A percentile compares a stretch with the other conserved stretches of the same genome.
These are phyloP conservation scores for Polygonum aviculare DNA, from an alignment of 148 eudicot species.

Conservation along the genomic window DNA sequence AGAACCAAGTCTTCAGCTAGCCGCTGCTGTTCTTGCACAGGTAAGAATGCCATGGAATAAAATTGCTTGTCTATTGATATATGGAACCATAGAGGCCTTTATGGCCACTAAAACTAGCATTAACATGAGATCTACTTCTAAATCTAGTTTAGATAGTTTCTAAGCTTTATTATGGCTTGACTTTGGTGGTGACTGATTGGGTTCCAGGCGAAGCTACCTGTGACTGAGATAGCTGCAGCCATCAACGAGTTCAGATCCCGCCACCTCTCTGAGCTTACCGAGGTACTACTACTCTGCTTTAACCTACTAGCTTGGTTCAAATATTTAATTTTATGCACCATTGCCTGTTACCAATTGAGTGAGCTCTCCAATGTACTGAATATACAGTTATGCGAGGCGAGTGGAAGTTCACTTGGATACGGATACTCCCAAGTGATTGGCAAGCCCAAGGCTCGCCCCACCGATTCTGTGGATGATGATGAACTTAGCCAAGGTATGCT, in stretches of 20 bases:
- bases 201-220: constrained; percentile 76
- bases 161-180: neutral
- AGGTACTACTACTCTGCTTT: constrained; percentile 32
- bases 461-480: constrained; percentile 1
- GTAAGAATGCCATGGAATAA: constrained; percentile 22
- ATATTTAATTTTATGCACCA: neutral
- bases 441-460: neutral
- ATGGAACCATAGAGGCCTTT: neutral
- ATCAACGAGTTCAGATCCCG: constrained; percentile 95
- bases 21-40: constrained; percentile 95
- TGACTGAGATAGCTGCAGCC: constrained; percentile 80
- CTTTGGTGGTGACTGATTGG: neutral
- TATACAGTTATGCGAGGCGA: constrained; percentile 6
- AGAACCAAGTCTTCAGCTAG: constrained; percentile 92
- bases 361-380: neutral
- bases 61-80: neutral
- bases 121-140: neutral
- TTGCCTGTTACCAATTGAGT: neutral
- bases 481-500: constrained; percentile 1
- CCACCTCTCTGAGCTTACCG: constrained; percentile 84
- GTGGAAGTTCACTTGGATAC: constrained; percentile 11
- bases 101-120: neutral
- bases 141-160: neutral
- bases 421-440: constrained; percentile 7
- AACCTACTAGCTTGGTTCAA: neutral